Evolutionary conservation across 257 asterid genomes (phyloP).

Genomic region (Marsdenia floribunda): DNA sequence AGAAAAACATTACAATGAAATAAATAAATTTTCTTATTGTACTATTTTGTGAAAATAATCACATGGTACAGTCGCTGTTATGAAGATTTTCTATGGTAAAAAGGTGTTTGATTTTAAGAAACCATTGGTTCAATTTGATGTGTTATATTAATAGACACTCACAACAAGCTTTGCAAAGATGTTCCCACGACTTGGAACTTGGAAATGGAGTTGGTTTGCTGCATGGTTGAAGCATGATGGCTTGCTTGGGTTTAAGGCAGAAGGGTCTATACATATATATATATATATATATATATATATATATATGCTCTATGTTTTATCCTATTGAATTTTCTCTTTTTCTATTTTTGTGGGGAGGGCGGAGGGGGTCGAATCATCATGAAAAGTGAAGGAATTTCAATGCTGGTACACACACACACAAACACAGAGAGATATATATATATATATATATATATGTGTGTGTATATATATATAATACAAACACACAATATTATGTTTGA

Average conservation of each 20-base stretch:
- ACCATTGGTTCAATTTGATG: conserved; percentile 47
- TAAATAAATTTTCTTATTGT: too few species aligned
- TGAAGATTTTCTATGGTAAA: not conserved
- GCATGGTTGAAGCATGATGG: conserved; percentile 22
- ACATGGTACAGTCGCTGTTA: too few species aligned
- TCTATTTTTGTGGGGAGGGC: conserved; percentile 5
- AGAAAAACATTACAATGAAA: too few species aligned
- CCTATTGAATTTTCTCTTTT: conserved; percentile 10
- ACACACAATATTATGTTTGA: conserved; percentile 19
- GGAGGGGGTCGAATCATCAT: not conserved
- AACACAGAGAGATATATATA: not conserved
- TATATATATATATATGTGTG: too few species aligned
- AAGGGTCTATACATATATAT: conserved; percentile 16
- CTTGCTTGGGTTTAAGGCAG: not conserved
- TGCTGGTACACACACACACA: not conserved
- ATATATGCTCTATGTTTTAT: not conserved
- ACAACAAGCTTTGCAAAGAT: conserved; percentile 25
- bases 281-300: too few species aligned
- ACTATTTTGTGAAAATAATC: too few species aligned
- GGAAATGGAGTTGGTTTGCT: conserved; percentile 46
- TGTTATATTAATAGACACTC: conserved; percentile 4
- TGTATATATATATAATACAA: too few species aligned
- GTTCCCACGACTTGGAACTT: not conserved
- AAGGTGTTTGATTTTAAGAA: conserved; percentile 3
- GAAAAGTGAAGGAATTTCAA: conserved; percentile 2